phyloP scores from a whole-genome alignment of 2,329 filamentous ascomycete genomes.

The Celoporthe dispersa region DNA sequence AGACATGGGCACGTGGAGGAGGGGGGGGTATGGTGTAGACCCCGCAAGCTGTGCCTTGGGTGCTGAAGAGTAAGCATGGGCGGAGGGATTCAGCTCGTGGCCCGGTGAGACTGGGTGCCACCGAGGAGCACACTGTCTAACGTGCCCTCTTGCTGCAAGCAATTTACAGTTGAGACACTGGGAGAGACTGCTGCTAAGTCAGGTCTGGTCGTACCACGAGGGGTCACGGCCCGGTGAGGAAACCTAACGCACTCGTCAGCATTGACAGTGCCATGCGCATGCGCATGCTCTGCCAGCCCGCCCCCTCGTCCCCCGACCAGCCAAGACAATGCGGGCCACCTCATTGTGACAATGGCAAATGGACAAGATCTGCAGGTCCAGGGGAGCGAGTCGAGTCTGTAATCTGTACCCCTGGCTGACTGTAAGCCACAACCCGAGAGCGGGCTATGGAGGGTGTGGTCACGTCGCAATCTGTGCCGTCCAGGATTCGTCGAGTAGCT shows the following conservation, averaged over 20 bases:
- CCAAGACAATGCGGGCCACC: not conserved
- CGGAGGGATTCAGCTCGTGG: constrained; percentile 24
- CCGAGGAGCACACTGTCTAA: constrained; percentile 19
- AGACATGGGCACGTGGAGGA: not conserved
- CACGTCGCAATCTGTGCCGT: constrained; percentile 17
- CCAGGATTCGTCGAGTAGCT: not conserved
- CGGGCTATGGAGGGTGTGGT: constrained; percentile 3
- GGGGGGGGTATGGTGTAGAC: not conserved
- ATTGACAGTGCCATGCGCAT: constrained; percentile 1
- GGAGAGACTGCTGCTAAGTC: not conserved
- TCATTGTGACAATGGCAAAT: constrained; percentile 4
- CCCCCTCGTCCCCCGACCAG: not conserved
- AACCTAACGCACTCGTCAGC: not conserved
- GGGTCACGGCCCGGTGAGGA: constrained; percentile 23
- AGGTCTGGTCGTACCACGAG: constrained; percentile 9
- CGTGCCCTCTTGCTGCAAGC: constrained; percentile 22
- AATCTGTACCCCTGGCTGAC: constrained; percentile 5
- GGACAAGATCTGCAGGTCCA: constrained; percentile 18
- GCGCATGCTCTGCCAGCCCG: not conserved
- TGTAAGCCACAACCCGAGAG: constrained; percentile 2
- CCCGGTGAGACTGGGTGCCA: constrained; percentile 22
- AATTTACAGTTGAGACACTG: constrained; percentile 27
- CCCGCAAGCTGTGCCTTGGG: constrained; percentile 18
- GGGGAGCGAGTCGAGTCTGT: constrained; percentile 12
- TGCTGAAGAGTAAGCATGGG: constrained; percentile 22